These are phyloP conservation scores for Gyromitra esculenta DNA, from an alignment of 2,329 filamentous ascomycete species.

Conservation along the genomic window DNA sequence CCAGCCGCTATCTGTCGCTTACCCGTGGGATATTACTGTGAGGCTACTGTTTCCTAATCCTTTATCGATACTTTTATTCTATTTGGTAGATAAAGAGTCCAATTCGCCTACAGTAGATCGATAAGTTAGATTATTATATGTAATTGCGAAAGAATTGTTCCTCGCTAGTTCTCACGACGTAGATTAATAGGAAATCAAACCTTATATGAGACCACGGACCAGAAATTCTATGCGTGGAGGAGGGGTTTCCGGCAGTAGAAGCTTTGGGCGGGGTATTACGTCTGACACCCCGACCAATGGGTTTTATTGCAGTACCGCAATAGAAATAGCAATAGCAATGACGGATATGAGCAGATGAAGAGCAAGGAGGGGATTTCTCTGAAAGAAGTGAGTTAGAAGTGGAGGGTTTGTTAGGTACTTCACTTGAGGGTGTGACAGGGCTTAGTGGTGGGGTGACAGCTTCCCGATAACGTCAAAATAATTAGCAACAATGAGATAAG, in stretches of 20 bases:
- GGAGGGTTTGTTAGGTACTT: constrained; percentile 21
- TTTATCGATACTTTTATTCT: constrained; percentile 11
- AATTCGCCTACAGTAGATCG: constrained; percentile 25
- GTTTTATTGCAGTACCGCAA: constrained; percentile 26
- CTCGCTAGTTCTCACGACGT: constrained; percentile 1
- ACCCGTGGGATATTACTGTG: constrained; percentile 15
- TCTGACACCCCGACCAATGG: background rate
- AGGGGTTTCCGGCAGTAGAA: constrained; percentile 9
- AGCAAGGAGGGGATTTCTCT: constrained; percentile 12
- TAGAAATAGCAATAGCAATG: constrained; percentile 15
- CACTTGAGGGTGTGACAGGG: constrained; percentile 40
- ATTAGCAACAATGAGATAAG: constrained; percentile 55
- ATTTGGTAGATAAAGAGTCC: background rate
- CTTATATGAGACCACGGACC: constrained; percentile 10
- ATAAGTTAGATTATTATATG: constrained; percentile 35
- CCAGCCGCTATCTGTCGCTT: constrained; percentile 28
- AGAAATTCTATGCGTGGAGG: constrained; percentile 14
- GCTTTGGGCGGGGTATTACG: constrained; percentile 42
- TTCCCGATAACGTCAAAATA: constrained; percentile 54
- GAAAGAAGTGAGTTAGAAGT: constrained; percentile 23
- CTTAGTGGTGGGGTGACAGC: constrained; percentile 39
- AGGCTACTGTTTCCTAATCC: constrained; percentile 22
- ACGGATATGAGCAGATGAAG: constrained; percentile 21
- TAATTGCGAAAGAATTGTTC: constrained; percentile 2
- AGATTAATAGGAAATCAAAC: constrained; percentile 18